Base-by-base conservation (phyloP, 352 stramenopile genomes). In the Phytophthora sojae region DNA sequence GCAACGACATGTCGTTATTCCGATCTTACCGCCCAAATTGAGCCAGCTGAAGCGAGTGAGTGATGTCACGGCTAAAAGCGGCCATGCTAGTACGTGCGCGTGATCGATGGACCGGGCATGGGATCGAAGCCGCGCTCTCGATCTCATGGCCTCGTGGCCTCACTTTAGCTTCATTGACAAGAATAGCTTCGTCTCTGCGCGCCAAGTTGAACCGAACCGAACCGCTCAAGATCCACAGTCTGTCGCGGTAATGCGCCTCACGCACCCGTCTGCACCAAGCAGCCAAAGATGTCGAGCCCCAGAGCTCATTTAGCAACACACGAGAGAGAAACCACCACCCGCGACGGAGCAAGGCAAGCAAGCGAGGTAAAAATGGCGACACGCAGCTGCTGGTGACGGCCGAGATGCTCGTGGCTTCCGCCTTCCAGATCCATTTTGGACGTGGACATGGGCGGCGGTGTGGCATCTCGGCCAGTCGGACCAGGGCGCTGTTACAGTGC, bases 401-500 rank as follows among this genome's bases (percentile, higher is more conserved):
- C 44, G 51, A 47, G 39, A n/a, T 19, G 39, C 39, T 47, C 14
- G 39, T 44, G 0, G 1, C 14, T 14, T 58, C 19, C 51, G 2
- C 6, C 32, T 8, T 4, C 60, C 64, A 76, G 25, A 76, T 65
- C 69, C 58, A 30, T 68, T 72, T 76, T 73, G 44, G 44, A 47
- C 57, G 62, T 57, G 19, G 37, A 62, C 57, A 76, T 76, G 69
- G 69, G 69, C 21, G 69, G 69, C 12, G 64, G 69, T 45, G 69
- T 73, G 47, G 21, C 30, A 57, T 77, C 69, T 73, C 69, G 69
- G 47, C 64, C 69, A 8, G 30, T 73, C n/a, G 59, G 69, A 65
- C 17, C 37, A 57, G 69, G 54, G 37, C 69, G 69, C 39, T 77
- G 64, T 42, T 77, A 77, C 69, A 77, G 69, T 77, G 64, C 64